Base-by-base conservation (phyloP, 1,284 basidiomycete species). In the Tilletia horrida region DNA sequence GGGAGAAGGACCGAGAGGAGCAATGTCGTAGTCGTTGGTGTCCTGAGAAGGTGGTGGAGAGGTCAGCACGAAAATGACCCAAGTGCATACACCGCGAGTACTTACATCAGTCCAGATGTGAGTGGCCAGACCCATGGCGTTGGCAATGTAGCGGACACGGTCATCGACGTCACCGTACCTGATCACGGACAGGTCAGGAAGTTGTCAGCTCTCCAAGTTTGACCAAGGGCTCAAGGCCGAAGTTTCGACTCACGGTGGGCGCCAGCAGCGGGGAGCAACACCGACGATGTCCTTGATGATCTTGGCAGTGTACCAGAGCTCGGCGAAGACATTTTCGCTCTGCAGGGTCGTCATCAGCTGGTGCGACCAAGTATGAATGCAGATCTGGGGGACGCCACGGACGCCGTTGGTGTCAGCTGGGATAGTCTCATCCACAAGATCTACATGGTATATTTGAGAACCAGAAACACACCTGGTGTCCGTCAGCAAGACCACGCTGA, bases 301-400 rank as follows among this genome's bases (percentile, higher is more conserved):
- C 73, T 84, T 81, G 68, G 82, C 82, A 31, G 85, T 84, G 82
- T 86, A 86, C 77, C 85, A 87, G 25, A 87, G 81, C 78, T 86
- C 86, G 48, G 85, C 85, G 71, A 86, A 86, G 29, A 83, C 85
- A 69, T 84, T 80, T 65, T 85, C 84, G 78, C 84, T 67, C 83
- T 67, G 82, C 64, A 86, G 76, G 14, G 83, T 77, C 7, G 85
- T 86, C 83, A 85, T 84, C 77, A 84, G 83, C 73, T 78, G 80
- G 72, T 85, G 84, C 13, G 80, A 82, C 84, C 85, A 85, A 47
- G 83, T 70, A 50, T 70, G 70, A 25, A 83, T 73, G 65, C 82
- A 83, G 65, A 84, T 81, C 50, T 69, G 35, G 4, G 35, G 21
- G 3, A 42, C 7, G 47, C 18, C 8, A 43, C 18, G 63, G 11